Conservation (phyloP, 495 filamentous ascomycete genomes). For the Aspergillus taichungensis region DNA sequence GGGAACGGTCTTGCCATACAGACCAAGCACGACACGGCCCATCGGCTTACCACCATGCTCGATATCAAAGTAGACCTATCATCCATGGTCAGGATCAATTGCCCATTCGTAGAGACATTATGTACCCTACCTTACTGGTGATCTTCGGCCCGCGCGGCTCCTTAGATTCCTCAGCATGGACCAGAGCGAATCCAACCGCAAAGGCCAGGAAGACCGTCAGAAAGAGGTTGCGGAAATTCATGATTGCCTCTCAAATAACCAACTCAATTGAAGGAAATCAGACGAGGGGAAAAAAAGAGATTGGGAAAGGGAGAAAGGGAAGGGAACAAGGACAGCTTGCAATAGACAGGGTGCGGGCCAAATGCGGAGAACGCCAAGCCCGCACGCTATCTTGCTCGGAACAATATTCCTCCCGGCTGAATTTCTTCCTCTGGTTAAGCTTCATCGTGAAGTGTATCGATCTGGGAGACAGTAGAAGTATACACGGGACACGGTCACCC, state of each 20-base stretch:
- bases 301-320: constrained; percentile 6
- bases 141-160: constrained; percentile 92
- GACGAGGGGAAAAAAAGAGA: constrained; percentile 5
- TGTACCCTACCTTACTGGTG: constrained; percentile 64
- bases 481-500: not conserved
- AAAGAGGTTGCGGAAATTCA: constrained; percentile 40
- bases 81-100: constrained; percentile 8
- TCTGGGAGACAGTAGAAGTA: too few species aligned
- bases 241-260: constrained; percentile 29
- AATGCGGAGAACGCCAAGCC: constrained; percentile 19
- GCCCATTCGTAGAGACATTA: not conserved
- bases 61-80: constrained; percentile 86
- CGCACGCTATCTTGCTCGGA: constrained; percentile 14
- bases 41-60: constrained; percentile 77
- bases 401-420: constrained; percentile 28
- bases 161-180: constrained; percentile 62
- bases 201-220: constrained; percentile 68
- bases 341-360: constrained; percentile 9
- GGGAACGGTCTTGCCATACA: constrained; percentile 98
- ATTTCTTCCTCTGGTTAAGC: constrained; percentile 21
- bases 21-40: constrained; percentile 82
- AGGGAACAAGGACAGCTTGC: constrained; percentile 35
- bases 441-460: not conserved
- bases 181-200: constrained; percentile 50
- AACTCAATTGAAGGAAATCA: constrained; percentile 1